Conservation (phyloP, 306 rosid species). For the Quercus variabilis region DNA sequence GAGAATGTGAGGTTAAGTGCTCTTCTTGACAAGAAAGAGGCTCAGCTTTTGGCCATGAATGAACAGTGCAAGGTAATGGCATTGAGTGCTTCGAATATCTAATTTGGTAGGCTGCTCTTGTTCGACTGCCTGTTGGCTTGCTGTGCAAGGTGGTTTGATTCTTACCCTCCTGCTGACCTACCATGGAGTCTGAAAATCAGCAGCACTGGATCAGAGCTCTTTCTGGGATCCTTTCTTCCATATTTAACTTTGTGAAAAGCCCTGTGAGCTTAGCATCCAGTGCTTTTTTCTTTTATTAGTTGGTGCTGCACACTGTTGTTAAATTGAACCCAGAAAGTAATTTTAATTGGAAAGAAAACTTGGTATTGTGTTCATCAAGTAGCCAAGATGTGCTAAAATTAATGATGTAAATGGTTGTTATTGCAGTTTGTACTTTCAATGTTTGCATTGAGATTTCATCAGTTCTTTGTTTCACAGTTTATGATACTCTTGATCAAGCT, state of each 20-base stretch:
- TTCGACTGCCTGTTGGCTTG: constrained; percentile 15
- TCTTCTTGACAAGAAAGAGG: constrained; percentile 98
- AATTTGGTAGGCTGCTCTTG: neutral
- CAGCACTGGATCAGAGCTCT: constrained; percentile 21
- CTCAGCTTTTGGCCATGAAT: constrained; percentile 91
- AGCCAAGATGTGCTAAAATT: neutral
- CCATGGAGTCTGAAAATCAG: constrained; percentile 14
- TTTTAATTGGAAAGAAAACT: constrained; percentile 33
- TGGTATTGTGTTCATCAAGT: constrained; percentile 31
- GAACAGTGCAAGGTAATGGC: constrained; percentile 99
- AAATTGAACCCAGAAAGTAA: constrained; percentile 12
- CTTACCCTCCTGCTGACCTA: constrained; percentile 9
- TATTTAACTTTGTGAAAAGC: constrained; percentile 30
- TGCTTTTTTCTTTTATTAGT: constrained; percentile 20
- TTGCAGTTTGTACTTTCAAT: neutral
- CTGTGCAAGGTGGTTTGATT: constrained; percentile 12
- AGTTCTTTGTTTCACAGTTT: neutral
- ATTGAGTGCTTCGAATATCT: constrained; percentile 79
- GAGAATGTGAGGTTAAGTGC: constrained; percentile 89
- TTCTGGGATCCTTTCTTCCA: constrained; percentile 25
- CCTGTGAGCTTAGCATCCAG: constrained; percentile 34
- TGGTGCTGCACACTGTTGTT: constrained; percentile 9
- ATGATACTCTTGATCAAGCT: neutral
- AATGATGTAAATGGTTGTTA: neutral
- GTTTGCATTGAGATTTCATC: neutral